phyloP scores from a whole-genome alignment of 768 basidiomycete species.

The Serendipita sp. region DNA sequence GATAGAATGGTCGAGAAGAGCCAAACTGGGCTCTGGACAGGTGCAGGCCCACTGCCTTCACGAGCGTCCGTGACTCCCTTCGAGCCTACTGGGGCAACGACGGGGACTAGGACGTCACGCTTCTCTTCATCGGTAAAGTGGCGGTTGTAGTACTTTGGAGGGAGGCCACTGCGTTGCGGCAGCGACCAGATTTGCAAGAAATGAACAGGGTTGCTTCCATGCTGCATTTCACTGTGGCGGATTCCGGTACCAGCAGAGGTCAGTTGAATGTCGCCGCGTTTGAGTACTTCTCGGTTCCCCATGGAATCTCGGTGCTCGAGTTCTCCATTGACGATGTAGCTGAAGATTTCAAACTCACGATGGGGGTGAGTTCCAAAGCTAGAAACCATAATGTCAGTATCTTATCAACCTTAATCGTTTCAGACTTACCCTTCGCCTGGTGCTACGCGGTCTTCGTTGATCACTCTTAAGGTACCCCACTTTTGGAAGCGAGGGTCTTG shows the following conservation, averaged over 20 bases:
- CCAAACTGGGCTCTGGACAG: conserved; percentile 50
- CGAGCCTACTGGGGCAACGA: conserved; percentile 59
- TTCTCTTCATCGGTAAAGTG: conserved; percentile 76
- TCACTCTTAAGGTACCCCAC: conserved; percentile 67
- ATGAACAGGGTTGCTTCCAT: conserved; percentile 33
- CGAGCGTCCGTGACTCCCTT: conserved; percentile 43
- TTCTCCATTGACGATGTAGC: conserved; percentile 63
- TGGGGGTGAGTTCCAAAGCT: conserved; percentile 83
- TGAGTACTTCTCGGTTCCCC: conserved; percentile 78
- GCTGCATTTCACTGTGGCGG: conserved; percentile 53
- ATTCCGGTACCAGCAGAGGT: conserved; percentile 89
- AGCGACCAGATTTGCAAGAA: conserved; percentile 59
- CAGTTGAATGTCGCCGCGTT: conserved; percentile 79
- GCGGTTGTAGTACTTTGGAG: conserved; percentile 54
- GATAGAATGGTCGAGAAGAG: conserved; percentile 65
- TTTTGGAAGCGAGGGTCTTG: conserved; percentile 36
- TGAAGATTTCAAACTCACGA: conserved; percentile 81
- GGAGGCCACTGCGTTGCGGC: conserved; percentile 32
- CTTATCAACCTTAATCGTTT: not conserved
- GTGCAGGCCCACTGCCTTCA: conserved; percentile 64
- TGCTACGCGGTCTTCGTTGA: conserved; percentile 81
- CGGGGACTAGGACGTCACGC: conserved; percentile 44
- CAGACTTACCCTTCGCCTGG: conserved; percentile 16
- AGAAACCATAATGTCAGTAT: conserved; percentile 18
- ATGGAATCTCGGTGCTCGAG: conserved; percentile 83